These are phyloP conservation scores for Lactarius pseudohatsudake DNA, from an alignment of 768 basidiomycete genomes.

Conservation along the genomic window DNA sequence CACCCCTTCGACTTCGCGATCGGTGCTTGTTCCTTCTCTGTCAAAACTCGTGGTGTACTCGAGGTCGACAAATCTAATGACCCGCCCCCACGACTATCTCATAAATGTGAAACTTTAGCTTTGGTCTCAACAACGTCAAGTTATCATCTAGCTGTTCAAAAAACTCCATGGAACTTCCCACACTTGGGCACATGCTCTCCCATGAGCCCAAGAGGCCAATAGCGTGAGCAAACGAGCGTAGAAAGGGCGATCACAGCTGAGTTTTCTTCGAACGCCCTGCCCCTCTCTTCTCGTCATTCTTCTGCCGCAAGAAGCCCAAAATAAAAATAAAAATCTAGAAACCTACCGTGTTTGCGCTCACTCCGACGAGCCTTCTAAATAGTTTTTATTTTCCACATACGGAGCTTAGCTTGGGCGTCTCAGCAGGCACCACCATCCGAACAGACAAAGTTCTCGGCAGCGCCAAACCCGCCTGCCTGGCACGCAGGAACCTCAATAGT, in stretches of 20 bases:
- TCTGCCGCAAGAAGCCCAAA: neutral
- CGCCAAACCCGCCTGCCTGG: slow-evolving; percentile 2
- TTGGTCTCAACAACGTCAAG: slow-evolving; percentile 12
- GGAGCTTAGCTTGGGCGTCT: slow-evolving; percentile 17
- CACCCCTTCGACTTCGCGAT: slow-evolving; percentile 24
- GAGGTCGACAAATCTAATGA: slow-evolving; percentile 17
- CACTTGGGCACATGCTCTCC: neutral
- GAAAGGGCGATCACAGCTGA: neutral
- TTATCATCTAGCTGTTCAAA: slow-evolving; percentile 1
- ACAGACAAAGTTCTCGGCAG: slow-evolving; percentile 1
- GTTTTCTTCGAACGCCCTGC: neutral
- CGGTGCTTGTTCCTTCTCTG: slow-evolving; percentile 27
- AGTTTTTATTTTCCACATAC: slow-evolving; percentile 3
- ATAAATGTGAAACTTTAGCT: slow-evolving; percentile 2
- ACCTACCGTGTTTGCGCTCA: neutral
- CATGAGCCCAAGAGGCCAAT: neutral
- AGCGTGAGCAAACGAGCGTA: neutral
- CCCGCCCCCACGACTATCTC: slow-evolving; percentile 10
- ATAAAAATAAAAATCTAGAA: neutral
- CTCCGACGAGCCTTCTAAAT: slow-evolving; percentile 2
- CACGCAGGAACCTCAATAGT: neutral
- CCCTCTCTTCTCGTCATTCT: neutral
- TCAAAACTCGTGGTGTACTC: slow-evolving; percentile 27
- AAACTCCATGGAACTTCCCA: slow-evolving; percentile 1
- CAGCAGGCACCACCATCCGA: slow-evolving; percentile 1